A percentile compares a stretch with the other conserved stretches of the same genome.
phyloP scores from a whole-genome alignment of 176 grass and related monocot species.

The Rhynchospora pubera region DNA sequence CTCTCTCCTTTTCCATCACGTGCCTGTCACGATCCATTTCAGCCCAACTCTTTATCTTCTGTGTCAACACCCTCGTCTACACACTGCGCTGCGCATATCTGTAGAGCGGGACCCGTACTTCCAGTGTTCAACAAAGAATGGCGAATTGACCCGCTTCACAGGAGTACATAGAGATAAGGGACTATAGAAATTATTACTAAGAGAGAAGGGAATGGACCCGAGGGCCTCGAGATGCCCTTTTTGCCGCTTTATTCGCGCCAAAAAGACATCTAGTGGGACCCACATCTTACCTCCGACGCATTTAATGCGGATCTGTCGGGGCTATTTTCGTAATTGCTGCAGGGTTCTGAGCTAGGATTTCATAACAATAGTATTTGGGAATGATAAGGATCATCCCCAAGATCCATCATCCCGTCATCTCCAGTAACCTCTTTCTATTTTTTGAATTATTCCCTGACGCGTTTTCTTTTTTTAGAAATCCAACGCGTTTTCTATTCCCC shows the following conservation, averaged over 20 bases:
- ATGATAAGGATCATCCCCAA: too few relatives aligned
- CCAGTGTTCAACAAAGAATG: too few relatives aligned
- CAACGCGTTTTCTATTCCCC: too few relatives aligned
- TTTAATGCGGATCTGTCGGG: conserved; percentile 6
- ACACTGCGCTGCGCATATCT: not conserved
- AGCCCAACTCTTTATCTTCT: not conserved
- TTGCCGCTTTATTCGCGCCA: not conserved
- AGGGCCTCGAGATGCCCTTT: not conserved
- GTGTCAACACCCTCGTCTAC: not conserved
- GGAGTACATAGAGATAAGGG: not conserved
- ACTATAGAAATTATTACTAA: not conserved
- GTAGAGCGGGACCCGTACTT: not conserved
- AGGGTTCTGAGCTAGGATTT: not conserved
- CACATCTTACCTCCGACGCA: not conserved
- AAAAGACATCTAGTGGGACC: not conserved
- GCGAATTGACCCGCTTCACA: not conserved
- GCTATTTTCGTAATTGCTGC: not conserved
- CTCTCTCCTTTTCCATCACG: not conserved
- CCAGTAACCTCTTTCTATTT: too few relatives aligned
- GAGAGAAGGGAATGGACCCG: not conserved
- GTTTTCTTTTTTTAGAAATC: too few relatives aligned
- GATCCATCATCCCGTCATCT: too few relatives aligned
- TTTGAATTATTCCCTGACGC: too few relatives aligned
- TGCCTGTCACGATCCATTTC: not conserved
- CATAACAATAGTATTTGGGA: too few relatives aligned